A percentile compares a stretch with the other conserved stretches of the same genome.
phyloP scores from a whole-genome alignment of 148 eudicot genomes.

The Vaccinium macrocarpon region DNA sequence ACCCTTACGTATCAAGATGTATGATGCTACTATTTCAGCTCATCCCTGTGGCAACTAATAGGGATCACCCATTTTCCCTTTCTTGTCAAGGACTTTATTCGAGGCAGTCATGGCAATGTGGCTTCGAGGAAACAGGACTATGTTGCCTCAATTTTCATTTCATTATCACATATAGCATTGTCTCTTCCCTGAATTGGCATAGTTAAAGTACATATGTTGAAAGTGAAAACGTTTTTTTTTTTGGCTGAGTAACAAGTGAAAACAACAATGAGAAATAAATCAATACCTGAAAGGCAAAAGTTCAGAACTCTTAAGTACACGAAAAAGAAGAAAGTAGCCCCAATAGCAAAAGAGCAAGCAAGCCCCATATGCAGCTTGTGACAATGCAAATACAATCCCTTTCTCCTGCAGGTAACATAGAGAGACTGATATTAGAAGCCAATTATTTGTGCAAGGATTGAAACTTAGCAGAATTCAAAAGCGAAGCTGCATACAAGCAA shows the following conservation, averaged over 20 bases:
- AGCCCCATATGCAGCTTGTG: conserved; percentile 87
- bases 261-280: background rate
- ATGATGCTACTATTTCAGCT: background rate
- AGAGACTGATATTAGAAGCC: conserved; percentile 6
- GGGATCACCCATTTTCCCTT: background rate
- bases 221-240: background rate
- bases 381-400: conserved; percentile 69
- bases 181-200: background rate
- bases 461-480: background rate
- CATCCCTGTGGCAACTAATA: background rate
- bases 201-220: background rate
- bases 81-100: background rate
- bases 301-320: conserved; percentile 37
- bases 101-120: background rate
- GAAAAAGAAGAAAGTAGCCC: conserved; percentile 76
- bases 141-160: background rate
- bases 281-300: conserved; percentile 86
- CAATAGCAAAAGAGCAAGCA: conserved; percentile 82
- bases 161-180: background rate
- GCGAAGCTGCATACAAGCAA: background rate
- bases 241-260: background rate
- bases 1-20: background rate
- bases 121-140: background rate
- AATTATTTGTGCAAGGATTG: background rate
- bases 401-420: conserved; percentile 61